Evolutionary conservation across 495 filamentous ascomycete species (phyloP), one percentile per base, ranked within the genome.

Genomic region (Corynascus novoguineensis): DNA sequence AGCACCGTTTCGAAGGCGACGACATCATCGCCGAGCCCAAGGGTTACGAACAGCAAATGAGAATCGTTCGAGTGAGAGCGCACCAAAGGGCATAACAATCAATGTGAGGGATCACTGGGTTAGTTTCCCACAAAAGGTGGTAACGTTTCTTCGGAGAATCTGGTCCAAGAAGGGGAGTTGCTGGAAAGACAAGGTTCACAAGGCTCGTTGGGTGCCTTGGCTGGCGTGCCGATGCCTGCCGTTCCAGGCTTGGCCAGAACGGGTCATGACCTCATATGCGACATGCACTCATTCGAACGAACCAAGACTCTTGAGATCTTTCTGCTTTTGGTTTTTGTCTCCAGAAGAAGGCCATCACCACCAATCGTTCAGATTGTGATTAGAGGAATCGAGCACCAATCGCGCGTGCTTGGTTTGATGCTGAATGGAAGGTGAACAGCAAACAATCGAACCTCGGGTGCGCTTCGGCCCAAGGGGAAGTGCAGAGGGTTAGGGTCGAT

Each of bases 251-350:
- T 50, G 47, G 47, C 9, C 17, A 27, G 28, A 19, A n/a, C 10
- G 19, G 11, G 17, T 17, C 47, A 50, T 50, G 47, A 50, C 47
- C 31, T 50, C 47, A 50, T 50, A 17, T 37, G 24, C 31, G 34
- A 15, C 9, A 22, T 31, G 34, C 34, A 3, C n/a, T 21, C n/a
- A n/a, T n/a, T n/a, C n/a, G n/a, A n/a, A n/a, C n/a, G n/a, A n/a
- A n/a, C n/a, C n/a, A n/a, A n/a, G n/a, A n/a, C n/a, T n/a, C n/a
- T n/a, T n/a, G n/a, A n/a, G n/a, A n/a, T n/a, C n/a, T n/a, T n/a
- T n/a, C n/a, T n/a, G n/a, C n/a, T n/a, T n/a, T n/a, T n/a, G n/a
- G n/a, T n/a, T n/a, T n/a, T n/a, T n/a, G n/a, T n/a, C n/a, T n/a
- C n/a, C n/a, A n/a, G n/a, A n/a, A n/a, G n/a, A n/a, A n/a, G n/a